Evolutionary conservation across 108 stramenopile genomes (phyloP), one percentile per base, ranked within the genome.

Genomic region (Conticribra weissflogii): DNA sequence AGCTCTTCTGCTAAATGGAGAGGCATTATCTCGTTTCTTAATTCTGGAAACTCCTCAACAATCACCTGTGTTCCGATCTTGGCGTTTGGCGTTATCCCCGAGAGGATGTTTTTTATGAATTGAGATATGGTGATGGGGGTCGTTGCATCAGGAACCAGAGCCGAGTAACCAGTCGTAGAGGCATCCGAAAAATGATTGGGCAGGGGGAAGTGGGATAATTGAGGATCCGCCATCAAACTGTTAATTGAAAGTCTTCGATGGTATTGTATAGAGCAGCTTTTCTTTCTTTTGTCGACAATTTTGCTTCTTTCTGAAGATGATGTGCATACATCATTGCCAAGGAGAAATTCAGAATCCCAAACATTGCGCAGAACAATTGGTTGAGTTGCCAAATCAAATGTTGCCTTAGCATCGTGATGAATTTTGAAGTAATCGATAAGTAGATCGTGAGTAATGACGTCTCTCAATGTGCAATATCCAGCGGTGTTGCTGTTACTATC

Each of bases 21-120:
- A 3, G 88, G 85, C 3, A 84, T 76, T 22, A 86, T 80, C 72
- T 89, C 87, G 2, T 64, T 33, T 0, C 88, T 49, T 30, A 87
- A 63, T 5, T 84, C 72, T 18, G 90, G 88, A 78, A 85, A 54
- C 14, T 62, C 14, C 51, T 87, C 79, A 0, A 90, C 62, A 52
- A 90, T 52, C 9, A 82, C 60, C 59, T 94, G 93, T 0, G 88
- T 83, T n/a, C 87, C 90, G 69, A 94, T 89, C 67, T 94, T 94
- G 1, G 73, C 59, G 73, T 88, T 77, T 17, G 88, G 86, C 14
- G 34, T 18, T 3, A 66, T 51, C 3, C 58, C 34, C 14, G 85
- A 68, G 15, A 81, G 64, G 45, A 86, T 86, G 44, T 52, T 48
- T 7, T 71, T 64, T 34, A 94, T 76, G 36, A 75, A 79, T 56